Conservation (phyloP, 306 rosid species). For the Quercus variabilis region DNA sequence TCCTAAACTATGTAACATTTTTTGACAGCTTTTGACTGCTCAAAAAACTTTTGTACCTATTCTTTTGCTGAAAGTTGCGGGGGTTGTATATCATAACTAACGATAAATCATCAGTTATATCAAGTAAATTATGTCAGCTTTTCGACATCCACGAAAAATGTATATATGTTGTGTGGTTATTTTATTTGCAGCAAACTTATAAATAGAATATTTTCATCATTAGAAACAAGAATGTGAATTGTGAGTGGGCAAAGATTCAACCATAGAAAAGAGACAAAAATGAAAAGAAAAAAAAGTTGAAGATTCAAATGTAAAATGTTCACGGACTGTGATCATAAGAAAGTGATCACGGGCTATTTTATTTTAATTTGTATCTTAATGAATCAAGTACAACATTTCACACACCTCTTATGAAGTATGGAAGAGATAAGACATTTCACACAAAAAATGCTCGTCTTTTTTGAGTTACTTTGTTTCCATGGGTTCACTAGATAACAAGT, state of each 20-base stretch:
- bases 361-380: background rate
- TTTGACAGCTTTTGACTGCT: too few species aligned
- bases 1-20: too few species aligned
- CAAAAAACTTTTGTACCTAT: too few species aligned
- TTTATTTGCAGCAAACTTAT: background rate
- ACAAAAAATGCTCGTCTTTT: background rate
- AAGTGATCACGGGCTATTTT: background rate
- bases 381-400: background rate
- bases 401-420: background rate
- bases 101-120: background rate
- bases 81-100: too few species aligned
- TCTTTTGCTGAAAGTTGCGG: too few species aligned
- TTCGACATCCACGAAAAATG: background rate
- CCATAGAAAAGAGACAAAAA: background rate
- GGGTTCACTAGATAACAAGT: background rate
- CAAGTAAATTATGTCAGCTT: background rate
- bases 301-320: background rate
- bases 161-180: background rate
- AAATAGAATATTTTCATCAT: background rate
- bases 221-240: background rate
- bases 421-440: background rate
- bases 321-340: background rate
- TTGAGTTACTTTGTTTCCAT: background rate
- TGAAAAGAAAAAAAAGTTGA: background rate
- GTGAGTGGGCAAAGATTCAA: background rate